Base-by-base conservation (phyloP, 768 basidiomycete genomes). In the Lactarius pseudohatsudake region DNA sequence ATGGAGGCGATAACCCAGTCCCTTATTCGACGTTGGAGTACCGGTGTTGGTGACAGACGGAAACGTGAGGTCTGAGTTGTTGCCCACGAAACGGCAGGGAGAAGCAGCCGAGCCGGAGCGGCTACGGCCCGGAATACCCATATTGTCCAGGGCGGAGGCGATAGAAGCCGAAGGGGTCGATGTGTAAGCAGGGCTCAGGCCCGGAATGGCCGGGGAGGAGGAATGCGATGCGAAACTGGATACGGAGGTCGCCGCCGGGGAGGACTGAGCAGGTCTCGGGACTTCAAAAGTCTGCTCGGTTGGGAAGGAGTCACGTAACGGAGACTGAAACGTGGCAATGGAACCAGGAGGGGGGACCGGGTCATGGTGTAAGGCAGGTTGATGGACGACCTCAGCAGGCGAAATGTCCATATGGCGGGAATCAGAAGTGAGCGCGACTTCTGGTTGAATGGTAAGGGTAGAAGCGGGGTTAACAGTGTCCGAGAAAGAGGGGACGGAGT, bases 101-200 rank as follows among this genome's bases (percentile, higher is more conserved):
- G 78, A 78, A 3, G 76, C 75, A 32, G 74, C 72, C 5, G 77
- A 77, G 34, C 72, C 76, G 20, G 77, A 75, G 26, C 76, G 75
- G 47, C 75, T 76, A 45, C 74, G 74, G 20, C 57, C 73, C 18
- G 64, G 40, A 15, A 69, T 40, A 15, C 61, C 55, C 64, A 72
- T 70, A 28, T 68, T 70, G 56, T 78, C 75, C n/a, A 78, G 70
- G 6, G 77, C 74, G 10, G 76, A 75, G 4, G 76, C 77, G 55
- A 78, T 71, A 22, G 77, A 78, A 7, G 62, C 18, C 8, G 77
- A 74, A 30, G 77, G 68, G n/a, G 72, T 73, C 13, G 71, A 66
- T 32, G 71, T 57, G 64, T 71, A 78, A n/a, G 71, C 64, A 2
- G 76, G 65, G 22, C 72, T 70, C 38, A 77, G 68, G 69, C 74